phyloP scores from a whole-genome alignment of 441 rosid genomes.

The Bruguiera hainesii region DNA sequence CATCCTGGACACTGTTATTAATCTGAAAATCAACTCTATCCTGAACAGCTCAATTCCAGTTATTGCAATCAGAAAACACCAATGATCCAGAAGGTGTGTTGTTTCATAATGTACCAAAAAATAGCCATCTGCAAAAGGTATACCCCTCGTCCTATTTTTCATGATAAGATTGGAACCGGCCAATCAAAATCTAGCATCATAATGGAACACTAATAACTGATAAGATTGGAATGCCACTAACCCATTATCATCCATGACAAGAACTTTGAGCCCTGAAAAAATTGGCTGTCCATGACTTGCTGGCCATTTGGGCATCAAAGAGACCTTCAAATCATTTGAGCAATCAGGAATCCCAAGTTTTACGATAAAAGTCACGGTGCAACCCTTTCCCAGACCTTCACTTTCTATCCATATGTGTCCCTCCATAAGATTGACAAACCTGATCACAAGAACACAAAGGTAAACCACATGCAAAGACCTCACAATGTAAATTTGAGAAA shows the following conservation, averaged over 20 bases:
- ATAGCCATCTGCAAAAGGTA: too few relatives aligned
- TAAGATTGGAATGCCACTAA: constrained; percentile 36
- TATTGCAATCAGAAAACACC: too few relatives aligned
- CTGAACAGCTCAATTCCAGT: too few relatives aligned
- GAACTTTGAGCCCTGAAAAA: constrained; percentile 86
- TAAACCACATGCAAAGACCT: constrained; percentile 1
- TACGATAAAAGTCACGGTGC: constrained; percentile 69
- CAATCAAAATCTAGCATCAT: too few relatives aligned
- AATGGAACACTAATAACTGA: not conserved
- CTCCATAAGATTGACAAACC: constrained; percentile 96
- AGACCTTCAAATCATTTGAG: constrained; percentile 51
- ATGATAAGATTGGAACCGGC: too few relatives aligned
- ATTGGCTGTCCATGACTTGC: constrained; percentile 41
- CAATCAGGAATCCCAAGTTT: constrained; percentile 61
- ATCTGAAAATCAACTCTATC: too few relatives aligned
- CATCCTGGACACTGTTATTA: too few relatives aligned
- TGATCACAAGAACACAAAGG: constrained; percentile 31
- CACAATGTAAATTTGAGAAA: not conserved
- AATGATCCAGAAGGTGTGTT: too few relatives aligned
- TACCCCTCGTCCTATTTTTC: too few relatives aligned
- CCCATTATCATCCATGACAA: constrained; percentile 91
- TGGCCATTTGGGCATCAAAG: constrained; percentile 37
- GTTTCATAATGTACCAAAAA: too few relatives aligned
- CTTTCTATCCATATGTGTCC: constrained; percentile 98
- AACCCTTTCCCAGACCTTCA: constrained; percentile 78